These are phyloP conservation scores for Penicillium malachiteum DNA, from an alignment of 495 filamentous ascomycete species.

Conservation along the genomic window DNA sequence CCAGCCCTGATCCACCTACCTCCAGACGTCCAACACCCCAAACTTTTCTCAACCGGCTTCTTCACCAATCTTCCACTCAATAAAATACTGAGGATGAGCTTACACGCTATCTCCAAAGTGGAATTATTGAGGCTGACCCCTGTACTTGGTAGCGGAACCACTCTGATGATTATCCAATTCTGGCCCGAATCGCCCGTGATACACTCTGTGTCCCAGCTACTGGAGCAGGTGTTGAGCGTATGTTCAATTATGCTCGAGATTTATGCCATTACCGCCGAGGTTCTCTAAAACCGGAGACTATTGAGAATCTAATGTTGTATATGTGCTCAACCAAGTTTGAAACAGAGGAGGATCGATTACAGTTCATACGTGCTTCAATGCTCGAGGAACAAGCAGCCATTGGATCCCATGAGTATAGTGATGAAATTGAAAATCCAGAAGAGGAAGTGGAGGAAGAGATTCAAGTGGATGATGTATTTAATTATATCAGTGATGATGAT, in stretches of 20 bases:
- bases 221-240: conserved; percentile 12
- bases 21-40: not conserved
- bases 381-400: too few species aligned
- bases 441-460: too few species aligned
- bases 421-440: too few species aligned
- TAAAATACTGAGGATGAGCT: conserved; percentile 14
- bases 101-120: conserved; percentile 7
- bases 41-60: not conserved
- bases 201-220: conserved; percentile 7
- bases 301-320: conserved; percentile 8
- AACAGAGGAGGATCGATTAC: too few species aligned
- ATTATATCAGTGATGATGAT: too few species aligned
- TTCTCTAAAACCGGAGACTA: conserved; percentile 2
- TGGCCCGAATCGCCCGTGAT: conserved; percentile 8
- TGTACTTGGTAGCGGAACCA: conserved; percentile 6
- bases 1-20: too few species aligned
- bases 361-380: too few species aligned
- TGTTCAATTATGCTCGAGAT: conserved; percentile 19
- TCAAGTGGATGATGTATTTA: too few species aligned
- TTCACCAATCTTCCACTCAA: too few species aligned
- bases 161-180: conserved; percentile 1
- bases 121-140: not conserved
- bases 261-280: conserved; percentile 15
- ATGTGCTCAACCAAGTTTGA: conserved; percentile 10
- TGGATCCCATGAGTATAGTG: too few species aligned